A percentile compares a stretch with the other conserved stretches of the same genome.
phyloP scores from a whole-genome alignment of 2,329 filamentous ascomycete species.

The Apiospora rasikravindrae region DNA sequence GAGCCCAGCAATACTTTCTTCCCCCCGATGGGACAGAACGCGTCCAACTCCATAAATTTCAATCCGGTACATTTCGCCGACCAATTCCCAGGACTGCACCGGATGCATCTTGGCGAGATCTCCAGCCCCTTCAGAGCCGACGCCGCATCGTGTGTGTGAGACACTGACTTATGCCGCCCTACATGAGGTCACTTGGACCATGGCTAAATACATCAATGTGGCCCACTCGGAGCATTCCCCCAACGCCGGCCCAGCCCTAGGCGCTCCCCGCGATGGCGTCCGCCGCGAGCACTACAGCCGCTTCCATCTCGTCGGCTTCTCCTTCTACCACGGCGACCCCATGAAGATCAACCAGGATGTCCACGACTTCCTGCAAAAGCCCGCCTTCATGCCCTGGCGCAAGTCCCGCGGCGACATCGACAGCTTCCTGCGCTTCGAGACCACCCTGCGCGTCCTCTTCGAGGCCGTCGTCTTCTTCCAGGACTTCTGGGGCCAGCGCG shows the following conservation, averaged over 20 bases:
- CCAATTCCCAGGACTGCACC: background rate
- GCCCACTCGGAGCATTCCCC: background rate
- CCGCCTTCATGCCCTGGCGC: conserved; percentile 18
- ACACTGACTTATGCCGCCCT: background rate
- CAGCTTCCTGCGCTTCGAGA: conserved; percentile 20
- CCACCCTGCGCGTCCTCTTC: conserved; percentile 22
- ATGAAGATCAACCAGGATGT: background rate
- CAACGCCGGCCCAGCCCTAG: background rate
- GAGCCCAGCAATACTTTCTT: background rate
- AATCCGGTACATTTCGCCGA: background rate
- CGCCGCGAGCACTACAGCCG: background rate
- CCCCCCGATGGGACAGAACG: background rate
- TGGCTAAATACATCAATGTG: conserved; percentile 11
- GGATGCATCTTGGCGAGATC: background rate
- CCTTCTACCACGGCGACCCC: background rate
- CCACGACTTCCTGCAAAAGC: conserved; percentile 1
- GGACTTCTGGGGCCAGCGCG: conserved; percentile 11
- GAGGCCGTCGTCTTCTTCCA: conserved; percentile 22
- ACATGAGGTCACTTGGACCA: background rate
- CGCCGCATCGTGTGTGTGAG: background rate
- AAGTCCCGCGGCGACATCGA: background rate
- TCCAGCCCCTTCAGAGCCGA: background rate
- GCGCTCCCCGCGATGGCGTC: background rate
- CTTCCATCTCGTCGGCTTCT: conserved; percentile 17
- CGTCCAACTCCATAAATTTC: background rate